Evolutionary conservation across 2,329 filamentous ascomycete genomes (phyloP), one percentile per base, ranked within the genome.

Genomic region (Podosphaera fusca): DNA sequence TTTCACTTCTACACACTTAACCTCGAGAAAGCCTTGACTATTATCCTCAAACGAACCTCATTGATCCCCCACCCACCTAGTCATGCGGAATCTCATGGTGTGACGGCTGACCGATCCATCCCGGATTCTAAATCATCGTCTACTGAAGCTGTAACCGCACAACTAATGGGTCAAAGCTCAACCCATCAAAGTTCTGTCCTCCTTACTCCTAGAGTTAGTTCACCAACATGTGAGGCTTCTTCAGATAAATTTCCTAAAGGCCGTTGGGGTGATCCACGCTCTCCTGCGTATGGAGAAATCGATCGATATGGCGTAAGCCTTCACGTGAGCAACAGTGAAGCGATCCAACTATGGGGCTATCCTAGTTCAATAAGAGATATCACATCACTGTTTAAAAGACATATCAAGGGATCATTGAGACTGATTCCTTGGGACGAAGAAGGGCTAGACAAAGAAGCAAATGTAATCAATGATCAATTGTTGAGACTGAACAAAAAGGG

Each of bases 221-320:
- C 85, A 2, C 74, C 95, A 5, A 92, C 90, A 9, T 79, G 92
- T 55, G 90, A 96, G 73, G 92, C 92, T 38, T 98, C 92, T 0
- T 98, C 92, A 92, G 92, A 98, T 65, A 92, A 98, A 67, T 98
- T 88, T 69, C 90, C 90, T 61, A 96, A 96, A 72, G 92, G 90
- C 34, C 80, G 90, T 57, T 96, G 90, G 81, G 90, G 90, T 67
- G 90, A 95, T 65, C 86, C 89, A 3, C 80, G 90, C 56, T 95
- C 88, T 2, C 88, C 88, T 0, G 90, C 90, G 0, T 96, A 94
- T 67, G 90, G 90, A 64, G 88, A 95, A 69, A 95, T 95, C 59
- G 89, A 96, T 66, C 90, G 90, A n/a, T 96, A 96, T 67, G 92
- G 92, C 9, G 88, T 94, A n/a, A 92, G 84, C 58, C 74, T 98